Conservation (phyloP, 352 stramenopile species). For the Phytophthora fragariae region DNA sequence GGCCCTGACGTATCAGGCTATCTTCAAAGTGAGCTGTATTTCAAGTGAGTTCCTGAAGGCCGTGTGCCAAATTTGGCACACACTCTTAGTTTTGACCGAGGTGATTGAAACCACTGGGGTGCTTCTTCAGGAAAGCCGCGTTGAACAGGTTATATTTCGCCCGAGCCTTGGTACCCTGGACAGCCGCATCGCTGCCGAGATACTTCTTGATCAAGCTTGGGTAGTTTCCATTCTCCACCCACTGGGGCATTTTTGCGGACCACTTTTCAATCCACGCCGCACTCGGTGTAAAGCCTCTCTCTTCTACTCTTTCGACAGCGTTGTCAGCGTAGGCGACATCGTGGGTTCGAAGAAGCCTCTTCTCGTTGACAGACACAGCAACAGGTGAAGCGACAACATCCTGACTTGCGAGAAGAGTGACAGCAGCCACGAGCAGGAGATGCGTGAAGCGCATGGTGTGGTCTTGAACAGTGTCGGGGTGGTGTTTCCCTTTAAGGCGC, state of each 20-base stretch:
- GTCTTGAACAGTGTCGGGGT: neutral
- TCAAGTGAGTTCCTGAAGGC: too few species aligned
- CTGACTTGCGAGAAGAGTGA: neutral
- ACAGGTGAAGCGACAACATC: neutral
- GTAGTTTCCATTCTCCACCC: neutral
- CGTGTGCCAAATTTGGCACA: too few species aligned
- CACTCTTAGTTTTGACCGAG: too few species aligned
- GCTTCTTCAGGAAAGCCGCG: neutral
- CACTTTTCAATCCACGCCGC: neutral
- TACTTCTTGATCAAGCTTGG: neutral
- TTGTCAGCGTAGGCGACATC: neutral
- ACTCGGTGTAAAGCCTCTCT: neutral
- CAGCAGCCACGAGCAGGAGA: neutral
- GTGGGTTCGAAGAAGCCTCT: neutral
- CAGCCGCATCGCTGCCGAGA: neutral
- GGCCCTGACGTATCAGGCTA: too few species aligned
- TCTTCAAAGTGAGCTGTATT: too few species aligned
- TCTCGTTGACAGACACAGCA: neutral
- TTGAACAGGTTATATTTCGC: slow-evolving; percentile 6
- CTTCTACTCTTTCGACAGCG: neutral
- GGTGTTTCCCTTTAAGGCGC: too few species aligned
- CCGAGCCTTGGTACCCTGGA: neutral
- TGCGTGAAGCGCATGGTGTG: slow-evolving; percentile 2
- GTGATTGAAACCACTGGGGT: neutral
- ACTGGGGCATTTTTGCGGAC: neutral